These are phyloP conservation scores for Barnettozyma botsteinii DNA, from an alignment of 805 yeast genomes.

Conservation along the genomic window DNA sequence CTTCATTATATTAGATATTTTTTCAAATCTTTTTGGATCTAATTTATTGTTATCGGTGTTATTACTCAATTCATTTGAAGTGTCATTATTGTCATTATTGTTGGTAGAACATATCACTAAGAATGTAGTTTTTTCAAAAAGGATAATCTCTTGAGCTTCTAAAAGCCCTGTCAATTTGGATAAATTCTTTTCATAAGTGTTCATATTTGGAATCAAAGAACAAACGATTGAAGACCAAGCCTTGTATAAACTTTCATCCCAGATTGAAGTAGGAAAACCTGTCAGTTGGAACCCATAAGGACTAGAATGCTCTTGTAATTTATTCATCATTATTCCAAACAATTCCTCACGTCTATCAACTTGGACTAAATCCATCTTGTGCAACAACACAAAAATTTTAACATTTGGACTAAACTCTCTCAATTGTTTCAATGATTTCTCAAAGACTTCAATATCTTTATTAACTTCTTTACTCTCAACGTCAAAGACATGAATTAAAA, in stretches of 20 bases:
- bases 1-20: slow-evolving; percentile 88
- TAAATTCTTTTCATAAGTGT: slow-evolving; percentile 68
- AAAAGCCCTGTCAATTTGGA: slow-evolving; percentile 65
- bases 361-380: slow-evolving; percentile 95
- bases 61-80: slow-evolving; percentile 1
- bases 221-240: slow-evolving; percentile 98
- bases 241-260: slow-evolving; percentile 94
- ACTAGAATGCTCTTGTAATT: slow-evolving; percentile 66
- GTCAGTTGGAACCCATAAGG: slow-evolving; percentile 63
- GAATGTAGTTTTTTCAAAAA: slow-evolving; percentile 92
- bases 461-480: slow-evolving; percentile 89
- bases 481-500: slow-evolving; percentile 91
- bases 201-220: slow-evolving; percentile 88
- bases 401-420: slow-evolving; percentile 85
- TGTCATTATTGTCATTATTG: slow-evolving; percentile 20
- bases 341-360: slow-evolving; percentile 78
- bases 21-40: slow-evolving; percentile 92
- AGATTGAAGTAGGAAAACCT: slow-evolving; percentile 92
- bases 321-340: slow-evolving; percentile 78
- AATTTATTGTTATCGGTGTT: slow-evolving; percentile 28
- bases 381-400: slow-evolving; percentile 83
- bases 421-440: slow-evolving; percentile 73
- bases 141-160: slow-evolving; percentile 82
- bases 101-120: slow-evolving; percentile 44
- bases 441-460: slow-evolving; percentile 89